Evolutionary conservation across 2,329 filamentous ascomycete genomes (phyloP), one percentile per base, ranked within the genome.

Genomic region (Penicillium sp.): DNA sequence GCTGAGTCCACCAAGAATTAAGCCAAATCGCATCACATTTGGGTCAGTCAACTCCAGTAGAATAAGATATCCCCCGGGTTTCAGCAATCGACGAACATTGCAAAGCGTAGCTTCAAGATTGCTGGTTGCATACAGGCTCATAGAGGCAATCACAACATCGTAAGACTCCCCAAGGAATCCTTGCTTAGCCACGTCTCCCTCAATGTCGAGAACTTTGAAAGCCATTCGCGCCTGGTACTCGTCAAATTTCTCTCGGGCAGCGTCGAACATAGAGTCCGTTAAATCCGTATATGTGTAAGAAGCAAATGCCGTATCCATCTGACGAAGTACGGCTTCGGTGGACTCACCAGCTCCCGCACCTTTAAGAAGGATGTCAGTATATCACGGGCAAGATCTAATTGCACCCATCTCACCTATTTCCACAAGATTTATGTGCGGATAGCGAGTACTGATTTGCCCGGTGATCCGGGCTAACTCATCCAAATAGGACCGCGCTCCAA

Each of bases 261-360:
- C 57, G 13, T 71, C 69, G 47, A 80, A 77, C 59, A 76, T 76
- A 7, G 66, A 70, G 3, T 66, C 52, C 0, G 72, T 73, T 12
- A 78, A 70, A 51, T 80, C 77, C 0, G 79, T 80, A 60, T 68
- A 81, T 0, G 73, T 76, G 58, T 80, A 81, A 1, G 66, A 68
- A 2, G 65, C 57, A 42, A 73, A 75, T 8, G 54, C 56, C 1
- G 38, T 34, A 12, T 52, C 47, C 31, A 62, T 49, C 24, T 45
- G 49, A 18, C 26, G 15, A 6, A 63, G 44, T 3, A 59, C 42
- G 26, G 33, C 24, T n/a, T 57, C 42, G 1, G 60, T 53, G 10
- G 53, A 48, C 15, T 51, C 57, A 6, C 60, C 59, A 6, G 52
- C 44, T 1, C 60, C 60, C 1, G 59, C 55, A 2, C 60, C 60